Evolutionary conservation across 2,329 filamentous ascomycete genomes (phyloP), one percentile per base, ranked within the genome.

Genomic region (Xylaria sp.): DNA sequence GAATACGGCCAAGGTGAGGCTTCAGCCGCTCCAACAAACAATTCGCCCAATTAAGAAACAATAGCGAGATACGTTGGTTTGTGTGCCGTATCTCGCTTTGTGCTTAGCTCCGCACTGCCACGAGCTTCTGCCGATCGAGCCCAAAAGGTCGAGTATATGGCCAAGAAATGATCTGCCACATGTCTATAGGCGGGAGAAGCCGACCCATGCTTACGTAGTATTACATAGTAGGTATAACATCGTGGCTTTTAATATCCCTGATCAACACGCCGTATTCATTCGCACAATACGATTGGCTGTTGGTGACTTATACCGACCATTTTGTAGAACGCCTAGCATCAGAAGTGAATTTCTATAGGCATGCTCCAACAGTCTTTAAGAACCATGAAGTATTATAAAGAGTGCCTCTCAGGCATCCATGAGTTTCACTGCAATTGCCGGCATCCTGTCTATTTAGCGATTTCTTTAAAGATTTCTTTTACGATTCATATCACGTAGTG

Each of bases 121-220:
- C 59, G 45, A 10, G 39, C 15, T 18, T 30, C 18, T 36, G 39
- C 30, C 45, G 58, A 60, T 66, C 66, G 52, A 25, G 18, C 30
- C 66, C 46, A 39, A 56, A 20, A 41, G n/a, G 28, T 45, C 50
- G 63, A 66, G 32, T 32, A 9, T 28, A 41, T 58, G 66, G 66
- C 66, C 66, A 68, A 68, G 66, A 68, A 10, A 57, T 52, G 43
- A 62, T 58, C 39, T 32, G 7, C 53, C 55, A n/a, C 36, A 32
- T 15, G 28, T n/a, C 28, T 28, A 20, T 41, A n/a, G 18, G 20
- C 34, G 48, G 46, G 48, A 43, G 34, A 18, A 48, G 25, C 60
- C 36, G 48, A 15, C 18, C 23, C 18, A 23, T 34, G 46, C 34
- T 45, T 41, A 55, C 48, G 10, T 43, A 39, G 30, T 43, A 20